These are phyloP conservation scores for Malus hybrid DNA, from an alignment of 331 rosid species.

Conservation along the genomic window DNA sequence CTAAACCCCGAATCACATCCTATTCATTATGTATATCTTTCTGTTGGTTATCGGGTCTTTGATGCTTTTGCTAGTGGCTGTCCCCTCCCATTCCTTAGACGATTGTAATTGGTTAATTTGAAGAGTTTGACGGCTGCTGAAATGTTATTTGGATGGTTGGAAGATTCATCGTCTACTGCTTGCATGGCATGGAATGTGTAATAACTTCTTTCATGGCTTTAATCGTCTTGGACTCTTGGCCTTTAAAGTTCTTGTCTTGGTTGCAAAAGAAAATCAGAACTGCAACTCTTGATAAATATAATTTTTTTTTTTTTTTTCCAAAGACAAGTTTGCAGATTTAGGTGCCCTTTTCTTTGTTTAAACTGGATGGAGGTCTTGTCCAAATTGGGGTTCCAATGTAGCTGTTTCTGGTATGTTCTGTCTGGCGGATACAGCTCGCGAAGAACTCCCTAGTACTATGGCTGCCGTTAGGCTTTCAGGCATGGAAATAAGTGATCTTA, in stretches of 20 bases:
- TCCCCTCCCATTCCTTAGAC: no score
- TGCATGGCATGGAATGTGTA: not conserved
- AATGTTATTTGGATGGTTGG: not conserved
- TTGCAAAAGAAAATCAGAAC: not conserved
- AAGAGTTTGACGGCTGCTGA: not conserved
- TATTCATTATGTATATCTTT: not conserved
- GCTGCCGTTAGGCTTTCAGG: slow-evolving; percentile 92
- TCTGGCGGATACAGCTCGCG: slow-evolving; percentile 86
- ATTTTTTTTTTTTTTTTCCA: not conserved
- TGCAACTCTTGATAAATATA: not conserved
- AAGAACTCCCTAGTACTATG: slow-evolving; percentile 97
- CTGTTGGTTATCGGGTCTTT: not conserved
- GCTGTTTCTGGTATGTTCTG: not conserved
- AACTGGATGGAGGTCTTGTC: not conserved
- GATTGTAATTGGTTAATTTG: not conserved
- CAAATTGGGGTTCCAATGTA: not conserved
- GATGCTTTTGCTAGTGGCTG: not conserved
- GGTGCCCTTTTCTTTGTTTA: slow-evolving; percentile 1
- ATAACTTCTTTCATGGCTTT: not conserved
- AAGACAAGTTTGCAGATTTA: not conserved
- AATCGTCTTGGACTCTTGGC: not conserved
- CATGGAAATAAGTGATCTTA: slow-evolving; percentile 96
- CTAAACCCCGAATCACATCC: not conserved
- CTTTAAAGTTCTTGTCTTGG: not conserved
- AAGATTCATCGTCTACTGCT: not conserved